A percentile compares a stretch with the other conserved stretches of the same genome.
Evolutionary conservation across 345 rosid species (phyloP).

Genomic region (Geranium rotundifolium): DNA sequence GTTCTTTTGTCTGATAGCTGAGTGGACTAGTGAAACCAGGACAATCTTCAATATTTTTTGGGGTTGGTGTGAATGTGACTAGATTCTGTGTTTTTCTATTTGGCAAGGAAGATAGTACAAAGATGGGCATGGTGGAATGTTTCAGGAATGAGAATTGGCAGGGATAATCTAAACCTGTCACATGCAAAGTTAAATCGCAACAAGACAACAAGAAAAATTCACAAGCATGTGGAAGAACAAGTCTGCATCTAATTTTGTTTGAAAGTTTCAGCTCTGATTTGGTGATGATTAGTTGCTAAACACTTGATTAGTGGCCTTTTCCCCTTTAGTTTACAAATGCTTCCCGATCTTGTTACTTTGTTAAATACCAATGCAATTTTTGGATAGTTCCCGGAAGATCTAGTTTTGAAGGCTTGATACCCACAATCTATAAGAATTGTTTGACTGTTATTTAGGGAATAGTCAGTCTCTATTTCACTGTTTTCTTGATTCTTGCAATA

Average conservation of each 20-base stretch:
- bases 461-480: no score
- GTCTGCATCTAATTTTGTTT: background rate
- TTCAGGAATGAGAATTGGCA: slow-evolving; percentile 2
- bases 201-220: background rate
- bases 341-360: no score
- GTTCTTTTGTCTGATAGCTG: slow-evolving; percentile 8
- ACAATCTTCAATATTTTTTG: background rate
- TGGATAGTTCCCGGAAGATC: no score
- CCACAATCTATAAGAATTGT: no score
- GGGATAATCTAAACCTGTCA: background rate
- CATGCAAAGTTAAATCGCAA: background rate
- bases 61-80: background rate
- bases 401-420: no score
- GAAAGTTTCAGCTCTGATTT: no score
- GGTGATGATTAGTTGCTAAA: no score
- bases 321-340: no score
- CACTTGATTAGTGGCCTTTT: no score
- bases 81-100: slow-evolving; percentile 9
- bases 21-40: background rate
- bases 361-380: no score
- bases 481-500: no score
- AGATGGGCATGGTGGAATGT: slow-evolving; percentile 1
- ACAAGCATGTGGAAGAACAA: background rate
- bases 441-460: no score
- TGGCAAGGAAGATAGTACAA: slow-evolving; percentile 16